Conservation (phyloP, 2,329 filamentous ascomycete genomes). For the Alternaria alternata region DNA sequence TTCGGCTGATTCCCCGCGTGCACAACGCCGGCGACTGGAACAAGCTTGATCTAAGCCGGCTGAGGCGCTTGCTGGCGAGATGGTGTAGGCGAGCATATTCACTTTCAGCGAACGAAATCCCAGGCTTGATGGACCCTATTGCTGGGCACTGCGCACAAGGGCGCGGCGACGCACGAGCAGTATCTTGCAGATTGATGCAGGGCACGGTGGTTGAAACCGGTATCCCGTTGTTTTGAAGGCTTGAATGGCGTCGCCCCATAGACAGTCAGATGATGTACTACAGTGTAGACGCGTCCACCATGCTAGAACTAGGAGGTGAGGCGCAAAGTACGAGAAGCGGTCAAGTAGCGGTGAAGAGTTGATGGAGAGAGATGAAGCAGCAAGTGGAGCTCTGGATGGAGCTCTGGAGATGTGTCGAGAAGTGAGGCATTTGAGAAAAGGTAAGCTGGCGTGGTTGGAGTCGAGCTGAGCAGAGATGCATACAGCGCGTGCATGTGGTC, state of each 20-base stretch:
- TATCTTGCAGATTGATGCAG: constrained; percentile 9
- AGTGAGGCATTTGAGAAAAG: constrained; percentile 10
- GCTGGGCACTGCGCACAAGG: constrained; percentile 32
- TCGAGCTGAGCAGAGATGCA: constrained; percentile 3
- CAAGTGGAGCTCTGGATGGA: constrained; percentile 6
- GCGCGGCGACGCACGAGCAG: constrained; percentile 24
- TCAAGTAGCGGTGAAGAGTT: constrained; percentile 29
- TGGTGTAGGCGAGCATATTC: constrained; percentile 24
- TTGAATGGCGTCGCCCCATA: constrained; percentile 15
- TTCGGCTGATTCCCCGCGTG: constrained; percentile 36
- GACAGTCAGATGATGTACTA: constrained; percentile 44
- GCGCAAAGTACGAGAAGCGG: constrained; percentile 31
- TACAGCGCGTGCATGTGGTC: constrained; percentile 22
- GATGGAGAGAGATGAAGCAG: constrained; percentile 5
- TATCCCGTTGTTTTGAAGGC: constrained; percentile 23
- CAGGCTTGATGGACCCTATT: constrained; percentile 20
- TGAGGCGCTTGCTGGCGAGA: constrained; percentile 42
- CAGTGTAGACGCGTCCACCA: constrained; percentile 20
- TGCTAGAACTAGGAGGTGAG: constrained; percentile 7
- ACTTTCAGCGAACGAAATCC: constrained; percentile 30
- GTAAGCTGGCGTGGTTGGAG: neutral
- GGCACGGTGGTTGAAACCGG: constrained; percentile 27
- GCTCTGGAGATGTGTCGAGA: neutral
- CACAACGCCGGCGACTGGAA: constrained; percentile 20
- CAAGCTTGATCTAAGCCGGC: constrained; percentile 38